phyloP scores from a whole-genome alignment of 148 eudicot genomes.

The Rhododendron griersonianum region DNA sequence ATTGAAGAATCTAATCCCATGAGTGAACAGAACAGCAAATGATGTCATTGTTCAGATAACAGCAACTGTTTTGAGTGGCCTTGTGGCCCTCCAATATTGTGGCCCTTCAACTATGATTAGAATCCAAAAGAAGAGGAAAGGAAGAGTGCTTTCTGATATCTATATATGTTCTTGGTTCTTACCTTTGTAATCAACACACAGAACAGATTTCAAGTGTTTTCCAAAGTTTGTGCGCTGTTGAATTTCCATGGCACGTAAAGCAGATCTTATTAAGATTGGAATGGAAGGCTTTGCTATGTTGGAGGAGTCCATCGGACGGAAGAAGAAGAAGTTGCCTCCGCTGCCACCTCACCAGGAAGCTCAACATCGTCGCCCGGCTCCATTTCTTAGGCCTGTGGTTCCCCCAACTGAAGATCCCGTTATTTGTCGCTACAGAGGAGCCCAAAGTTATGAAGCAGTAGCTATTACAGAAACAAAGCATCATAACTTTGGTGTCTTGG shows the following conservation, averaged over 20 bases:
- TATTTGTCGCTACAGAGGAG: not conserved
- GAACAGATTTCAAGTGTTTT: not conserved
- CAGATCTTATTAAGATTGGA: not conserved
- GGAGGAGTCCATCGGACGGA: not conserved
- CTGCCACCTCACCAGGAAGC: not conserved
- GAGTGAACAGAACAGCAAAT: not conserved
- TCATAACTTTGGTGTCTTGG: not conserved
- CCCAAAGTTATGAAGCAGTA: not conserved
- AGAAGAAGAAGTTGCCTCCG: not conserved
- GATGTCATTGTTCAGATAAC: not conserved
- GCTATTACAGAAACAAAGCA: not conserved
- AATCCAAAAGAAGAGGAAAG: not conserved
- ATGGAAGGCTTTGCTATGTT: not conserved
- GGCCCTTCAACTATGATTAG: not conserved
- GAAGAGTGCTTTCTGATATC: not conserved
- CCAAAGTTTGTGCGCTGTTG: not conserved
- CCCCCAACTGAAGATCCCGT: not conserved
- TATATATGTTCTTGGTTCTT: not conserved
- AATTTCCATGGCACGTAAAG: slow-evolving; percentile 3
- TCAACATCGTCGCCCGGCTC: not conserved
- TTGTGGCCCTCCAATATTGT: no score
- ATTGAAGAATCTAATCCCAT: not conserved
- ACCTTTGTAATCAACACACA: not conserved
- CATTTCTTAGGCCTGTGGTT: not conserved
- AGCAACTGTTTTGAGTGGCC: no score